Evolutionary conservation across 2,329 filamentous ascomycete species (phyloP).

Genomic region (Fusarium sp.): DNA sequence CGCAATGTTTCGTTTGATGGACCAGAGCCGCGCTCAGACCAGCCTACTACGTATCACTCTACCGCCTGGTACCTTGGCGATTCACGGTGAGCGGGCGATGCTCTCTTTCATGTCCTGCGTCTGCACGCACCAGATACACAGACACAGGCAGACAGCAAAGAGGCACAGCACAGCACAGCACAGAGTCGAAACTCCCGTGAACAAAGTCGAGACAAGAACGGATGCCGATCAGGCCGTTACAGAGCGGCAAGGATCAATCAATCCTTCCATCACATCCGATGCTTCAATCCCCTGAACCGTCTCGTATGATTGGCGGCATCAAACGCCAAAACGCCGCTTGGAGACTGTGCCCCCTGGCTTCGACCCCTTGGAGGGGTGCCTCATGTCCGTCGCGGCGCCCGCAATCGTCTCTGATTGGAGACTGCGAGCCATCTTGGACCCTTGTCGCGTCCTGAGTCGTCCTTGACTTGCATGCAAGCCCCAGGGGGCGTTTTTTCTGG

Average conservation of each 20-base stretch:
- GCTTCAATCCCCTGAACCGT: constrained; percentile 39
- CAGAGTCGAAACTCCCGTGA: constrained; percentile 18
- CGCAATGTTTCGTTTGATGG: constrained; percentile 33
- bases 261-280: constrained; percentile 35
- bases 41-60: not conserved
- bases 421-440: constrained; percentile 15
- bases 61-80: constrained; percentile 6
- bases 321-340: constrained; percentile 37
- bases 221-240: constrained; percentile 43
- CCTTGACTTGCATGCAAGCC: constrained; percentile 24
- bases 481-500: constrained; percentile 19
- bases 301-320: constrained; percentile 40
- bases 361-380: constrained; percentile 35
- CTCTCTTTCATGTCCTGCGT: constrained; percentile 18
- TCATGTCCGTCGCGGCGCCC: constrained; percentile 42
- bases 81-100: constrained; percentile 24
- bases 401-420: constrained; percentile 39
- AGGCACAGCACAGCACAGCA: constrained; percentile 24
- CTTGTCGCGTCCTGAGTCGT: constrained; percentile 22
- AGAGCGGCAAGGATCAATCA: constrained; percentile 37
- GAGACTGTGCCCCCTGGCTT: constrained; percentile 30
- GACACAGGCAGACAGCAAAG: constrained; percentile 22
- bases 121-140: constrained; percentile 15
- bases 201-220: constrained; percentile 17
- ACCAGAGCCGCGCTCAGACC: constrained; percentile 12